Percentiles rank a stretch among this genome's conserved stretches.
phyloP scores from a whole-genome alignment of 768 basidiomycete species.

The Mycena galericulata region DNA sequence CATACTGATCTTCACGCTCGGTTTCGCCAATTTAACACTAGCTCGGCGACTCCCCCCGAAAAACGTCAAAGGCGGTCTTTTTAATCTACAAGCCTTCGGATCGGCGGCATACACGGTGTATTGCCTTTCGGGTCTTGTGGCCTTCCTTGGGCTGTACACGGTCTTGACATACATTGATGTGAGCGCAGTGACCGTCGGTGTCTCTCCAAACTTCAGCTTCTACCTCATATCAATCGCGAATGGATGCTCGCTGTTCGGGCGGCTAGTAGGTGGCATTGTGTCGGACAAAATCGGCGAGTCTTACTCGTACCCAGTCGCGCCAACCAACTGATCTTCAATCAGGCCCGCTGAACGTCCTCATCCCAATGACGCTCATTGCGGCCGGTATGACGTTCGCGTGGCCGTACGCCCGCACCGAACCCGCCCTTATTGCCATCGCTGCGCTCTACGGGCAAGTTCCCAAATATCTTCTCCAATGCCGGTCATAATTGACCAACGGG shows the following conservation, averaged over 20 bases:
- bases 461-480: not conserved
- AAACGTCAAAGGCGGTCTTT: constrained; percentile 62
- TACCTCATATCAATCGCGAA: constrained; percentile 75
- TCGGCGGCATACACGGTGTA: constrained; percentile 63
- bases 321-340: not conserved
- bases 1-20: constrained; percentile 62
- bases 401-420: constrained; percentile 64
- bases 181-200: constrained; percentile 58
- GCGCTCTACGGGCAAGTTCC: constrained; percentile 67
- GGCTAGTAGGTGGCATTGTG: constrained; percentile 60
- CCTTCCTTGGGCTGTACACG: constrained; percentile 76
- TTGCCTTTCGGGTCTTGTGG: constrained; percentile 56
- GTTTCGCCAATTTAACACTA: constrained; percentile 59
- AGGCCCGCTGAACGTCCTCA: constrained; percentile 72
- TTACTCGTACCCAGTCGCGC: not conserved
- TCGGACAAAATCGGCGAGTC: constrained; percentile 63
- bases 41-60: constrained; percentile 66
- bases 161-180: constrained; percentile 71
- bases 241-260: constrained; percentile 66
- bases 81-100: constrained; percentile 61
- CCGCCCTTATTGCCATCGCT: constrained; percentile 58
- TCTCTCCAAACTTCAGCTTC: constrained; percentile 62
- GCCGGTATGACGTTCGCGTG: constrained; percentile 68
- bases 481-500: no score
- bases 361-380: constrained; percentile 61